Conservation (phyloP, 495 filamentous ascomycete species). For the Aspergillus coremiiformis region DNA sequence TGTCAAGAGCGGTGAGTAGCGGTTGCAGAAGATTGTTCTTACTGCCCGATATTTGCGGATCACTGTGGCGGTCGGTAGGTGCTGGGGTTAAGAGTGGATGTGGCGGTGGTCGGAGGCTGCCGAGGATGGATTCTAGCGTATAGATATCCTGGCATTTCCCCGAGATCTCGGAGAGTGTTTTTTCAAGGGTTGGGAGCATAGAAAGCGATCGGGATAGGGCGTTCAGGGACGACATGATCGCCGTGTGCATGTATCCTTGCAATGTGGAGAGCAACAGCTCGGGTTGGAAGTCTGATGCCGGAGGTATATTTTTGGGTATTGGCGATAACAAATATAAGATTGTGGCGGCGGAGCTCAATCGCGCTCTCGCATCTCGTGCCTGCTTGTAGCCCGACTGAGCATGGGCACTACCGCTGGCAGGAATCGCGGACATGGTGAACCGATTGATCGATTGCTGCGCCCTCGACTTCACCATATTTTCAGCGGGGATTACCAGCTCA, state of each 20-base stretch:
- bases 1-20: conserved; percentile 74
- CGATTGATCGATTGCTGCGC: conserved; percentile 76
- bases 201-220: conserved; percentile 65
- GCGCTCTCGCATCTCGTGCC: conserved; percentile 65
- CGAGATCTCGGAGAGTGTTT: conserved; percentile 73
- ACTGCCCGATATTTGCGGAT: no score
- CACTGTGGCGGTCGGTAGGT: conserved; percentile 6
- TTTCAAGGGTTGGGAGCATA: conserved; percentile 73
- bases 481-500: conserved; percentile 60
- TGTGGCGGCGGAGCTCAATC: conserved; percentile 65
- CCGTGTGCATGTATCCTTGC: conserved; percentile 69
- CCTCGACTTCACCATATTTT: conserved; percentile 55
- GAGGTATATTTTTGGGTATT: conserved; percentile 23
- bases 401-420: conserved; percentile 24
- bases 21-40: conserved; percentile 59
- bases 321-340: conserved; percentile 80
- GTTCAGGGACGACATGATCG: conserved; percentile 67
- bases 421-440: conserved; percentile 70
- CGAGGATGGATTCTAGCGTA: conserved; percentile 73
- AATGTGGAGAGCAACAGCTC: conserved; percentile 67
- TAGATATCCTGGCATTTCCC: conserved; percentile 84
- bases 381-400: conserved; percentile 62
- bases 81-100: conserved; percentile 52
- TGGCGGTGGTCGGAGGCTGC: conserved; percentile 52
- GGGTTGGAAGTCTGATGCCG: conserved; percentile 42